Base-by-base conservation (phyloP, 257 asterid species). In the Petrea volubilis region DNA sequence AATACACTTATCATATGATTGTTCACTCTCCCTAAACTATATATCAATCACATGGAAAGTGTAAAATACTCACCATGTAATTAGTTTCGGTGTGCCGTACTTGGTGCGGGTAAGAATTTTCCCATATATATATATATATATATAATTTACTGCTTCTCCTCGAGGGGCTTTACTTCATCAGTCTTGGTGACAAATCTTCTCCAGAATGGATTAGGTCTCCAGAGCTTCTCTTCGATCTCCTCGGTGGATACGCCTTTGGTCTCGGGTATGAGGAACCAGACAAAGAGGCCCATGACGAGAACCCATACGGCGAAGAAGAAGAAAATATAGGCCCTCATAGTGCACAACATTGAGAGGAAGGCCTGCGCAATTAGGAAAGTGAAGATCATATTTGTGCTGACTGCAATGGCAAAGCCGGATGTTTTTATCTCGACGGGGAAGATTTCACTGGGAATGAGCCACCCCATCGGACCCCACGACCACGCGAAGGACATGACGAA, bases 401-500 rank as follows among this genome's bases (percentile, higher is more conserved):
- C 94, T 0, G 91, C 94, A 2, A 83, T 67, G 0, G 94, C 89
- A n/a, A 85, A 85, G 10, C 94, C 94, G 0, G 94, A 77, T 0
- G 94, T 82, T 43, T 87, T 71, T 0, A 91, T 85, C 74, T 87
- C 94, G 55, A 87, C 20, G 0, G 94, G 94, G 80, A 77, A 87
- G 5, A 83, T 81, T 60, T 87, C 94, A 51, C 89, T 85, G 0
- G 94, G 94, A 14, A 87, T 78, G 18, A 87, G 65, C 94, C 91
- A 85, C 2, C 94, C 90, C 55, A 87, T 79, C 5, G 89, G 94
- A 0, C 94, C 91, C 91, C 89, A 87, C 3, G 94, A 87, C 94
- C 91, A 85, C 0, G 94, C 87, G 52, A 87, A 85, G 2, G 85
- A 33, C 91, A 85, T 87, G 11, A 87, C 91, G 23, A 70, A 87